A percentile compares a stretch with the other conserved stretches of the same genome.
Conservation (phyloP, 148 eudicot species). For the Vaccinium macrocarpon region DNA sequence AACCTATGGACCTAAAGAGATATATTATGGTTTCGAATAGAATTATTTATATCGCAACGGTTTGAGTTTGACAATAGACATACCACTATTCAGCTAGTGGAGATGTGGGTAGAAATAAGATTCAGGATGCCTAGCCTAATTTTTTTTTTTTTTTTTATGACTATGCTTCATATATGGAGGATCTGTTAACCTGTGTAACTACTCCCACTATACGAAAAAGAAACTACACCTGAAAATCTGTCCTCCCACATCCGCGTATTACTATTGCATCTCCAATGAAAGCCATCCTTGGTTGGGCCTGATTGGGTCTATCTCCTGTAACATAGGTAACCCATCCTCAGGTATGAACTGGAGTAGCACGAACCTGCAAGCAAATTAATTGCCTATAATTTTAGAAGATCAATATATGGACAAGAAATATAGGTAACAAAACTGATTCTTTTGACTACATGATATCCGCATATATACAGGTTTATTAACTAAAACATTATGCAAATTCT, state of each 20-base stretch:
- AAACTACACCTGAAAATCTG: too few relatives aligned
- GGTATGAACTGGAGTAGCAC: constrained; percentile 94
- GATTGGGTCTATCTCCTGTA: constrained; percentile 83
- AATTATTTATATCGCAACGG: background rate
- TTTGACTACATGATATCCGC: background rate
- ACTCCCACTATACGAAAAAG: background rate
- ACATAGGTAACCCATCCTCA: constrained; percentile 68
- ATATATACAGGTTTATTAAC: background rate
- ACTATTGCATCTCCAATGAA: constrained; percentile 91
- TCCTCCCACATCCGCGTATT: constrained; percentile 98
- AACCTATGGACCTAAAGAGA: too few relatives aligned
- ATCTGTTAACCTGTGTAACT: background rate
- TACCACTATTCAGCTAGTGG: too few relatives aligned
- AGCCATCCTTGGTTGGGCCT: constrained; percentile 89
- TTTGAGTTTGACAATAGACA: too few relatives aligned
- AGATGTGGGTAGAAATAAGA: too few relatives aligned
- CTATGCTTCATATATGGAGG: background rate
- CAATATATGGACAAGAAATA: background rate
- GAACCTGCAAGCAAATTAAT: constrained; percentile 55
- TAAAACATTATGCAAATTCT: background rate
- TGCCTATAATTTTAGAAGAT: background rate
- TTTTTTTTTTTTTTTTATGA: background rate
- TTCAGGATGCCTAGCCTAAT: background rate
- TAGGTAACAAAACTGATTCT: background rate
- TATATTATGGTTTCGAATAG: too few relatives aligned